Conservation (phyloP, 2,329 filamentous ascomycete species). For the Ophiostoma angusticollis region DNA sequence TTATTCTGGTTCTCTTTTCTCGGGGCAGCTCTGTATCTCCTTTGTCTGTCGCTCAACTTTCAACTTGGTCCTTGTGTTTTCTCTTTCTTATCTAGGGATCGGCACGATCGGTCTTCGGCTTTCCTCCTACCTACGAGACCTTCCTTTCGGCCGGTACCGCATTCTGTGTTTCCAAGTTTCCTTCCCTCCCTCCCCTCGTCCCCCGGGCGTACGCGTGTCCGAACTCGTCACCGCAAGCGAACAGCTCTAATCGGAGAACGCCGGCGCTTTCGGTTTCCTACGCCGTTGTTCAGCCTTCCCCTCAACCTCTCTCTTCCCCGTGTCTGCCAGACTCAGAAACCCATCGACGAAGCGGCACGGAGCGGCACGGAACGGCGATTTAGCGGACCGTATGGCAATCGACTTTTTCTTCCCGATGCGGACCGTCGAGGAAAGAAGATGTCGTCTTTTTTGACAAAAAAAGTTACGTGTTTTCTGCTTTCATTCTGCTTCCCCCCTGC, state of each 20-base stretch:
- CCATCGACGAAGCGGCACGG: no score
- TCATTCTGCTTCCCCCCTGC: background rate
- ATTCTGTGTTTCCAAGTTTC: background rate
- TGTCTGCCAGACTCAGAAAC: background rate
- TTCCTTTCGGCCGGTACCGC: background rate
- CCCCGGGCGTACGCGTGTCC: no score
- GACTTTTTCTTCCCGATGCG: background rate
- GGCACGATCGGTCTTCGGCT: slow-evolving; percentile 10
- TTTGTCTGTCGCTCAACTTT: background rate
- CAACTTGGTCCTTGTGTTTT: no score
- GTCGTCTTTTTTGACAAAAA: background rate
- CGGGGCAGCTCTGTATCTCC: background rate
- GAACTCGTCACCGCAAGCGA: background rate
- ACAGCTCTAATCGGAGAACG: no score
- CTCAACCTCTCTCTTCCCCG: background rate
- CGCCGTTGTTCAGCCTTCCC: no score
- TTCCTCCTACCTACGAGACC: background rate
- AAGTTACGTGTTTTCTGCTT: slow-evolving; percentile 5
- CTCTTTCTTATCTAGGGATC: slow-evolving; percentile 12
- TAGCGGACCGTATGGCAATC: background rate
- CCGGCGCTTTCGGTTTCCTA: no score
- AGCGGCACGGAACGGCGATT: background rate
- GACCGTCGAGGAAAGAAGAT: background rate
- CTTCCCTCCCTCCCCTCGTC: background rate
- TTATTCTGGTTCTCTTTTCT: no score